phyloP scores from a whole-genome alignment of 2,329 filamentous ascomycete genomes.

The Cytospora piceicola region DNA sequence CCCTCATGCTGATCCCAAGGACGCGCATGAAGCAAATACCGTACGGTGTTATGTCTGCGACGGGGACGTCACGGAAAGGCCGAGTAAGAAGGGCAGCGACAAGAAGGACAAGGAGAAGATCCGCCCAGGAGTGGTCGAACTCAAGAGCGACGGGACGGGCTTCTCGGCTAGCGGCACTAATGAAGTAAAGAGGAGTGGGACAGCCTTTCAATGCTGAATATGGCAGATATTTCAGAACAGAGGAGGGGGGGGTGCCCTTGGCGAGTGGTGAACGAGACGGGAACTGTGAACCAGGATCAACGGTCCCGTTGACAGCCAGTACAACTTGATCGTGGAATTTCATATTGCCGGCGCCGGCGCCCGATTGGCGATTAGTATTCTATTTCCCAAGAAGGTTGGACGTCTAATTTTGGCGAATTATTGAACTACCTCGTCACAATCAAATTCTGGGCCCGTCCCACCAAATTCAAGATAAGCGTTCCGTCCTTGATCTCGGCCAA shows the following conservation, averaged over 20 bases:
- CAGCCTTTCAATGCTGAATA: constrained; percentile 78
- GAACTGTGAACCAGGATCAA: background rate
- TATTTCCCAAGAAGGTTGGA: background rate
- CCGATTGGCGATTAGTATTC: background rate
- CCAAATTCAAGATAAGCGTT: constrained; percentile 33
- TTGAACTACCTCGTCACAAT: constrained; percentile 22
- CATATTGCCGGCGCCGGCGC: background rate
- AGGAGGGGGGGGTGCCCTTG: background rate
- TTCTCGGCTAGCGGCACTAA: constrained; percentile 88
- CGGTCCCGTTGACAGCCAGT: background rate
- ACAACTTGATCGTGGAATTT: background rate
- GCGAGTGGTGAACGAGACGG: background rate
- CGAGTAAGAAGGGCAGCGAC: constrained; percentile 45
- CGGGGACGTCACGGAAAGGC: constrained; percentile 64
- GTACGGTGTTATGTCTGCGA: constrained; percentile 88
- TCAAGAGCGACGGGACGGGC: constrained; percentile 86
- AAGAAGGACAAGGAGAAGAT: constrained; percentile 59
- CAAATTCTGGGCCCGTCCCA: constrained; percentile 34
- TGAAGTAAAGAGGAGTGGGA: constrained; percentile 75
- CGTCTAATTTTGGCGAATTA: background rate
- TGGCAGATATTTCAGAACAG: background rate
- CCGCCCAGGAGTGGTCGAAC: constrained; percentile 73
- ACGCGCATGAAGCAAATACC: constrained; percentile 47
- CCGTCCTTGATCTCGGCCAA: constrained; percentile 26
- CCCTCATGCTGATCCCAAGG: constrained; percentile 61